Evolutionary conservation across 2,329 filamentous ascomycete species (phyloP), one percentile per base, ranked within the genome.

Genomic region (Camptophora hylomeconis): DNA sequence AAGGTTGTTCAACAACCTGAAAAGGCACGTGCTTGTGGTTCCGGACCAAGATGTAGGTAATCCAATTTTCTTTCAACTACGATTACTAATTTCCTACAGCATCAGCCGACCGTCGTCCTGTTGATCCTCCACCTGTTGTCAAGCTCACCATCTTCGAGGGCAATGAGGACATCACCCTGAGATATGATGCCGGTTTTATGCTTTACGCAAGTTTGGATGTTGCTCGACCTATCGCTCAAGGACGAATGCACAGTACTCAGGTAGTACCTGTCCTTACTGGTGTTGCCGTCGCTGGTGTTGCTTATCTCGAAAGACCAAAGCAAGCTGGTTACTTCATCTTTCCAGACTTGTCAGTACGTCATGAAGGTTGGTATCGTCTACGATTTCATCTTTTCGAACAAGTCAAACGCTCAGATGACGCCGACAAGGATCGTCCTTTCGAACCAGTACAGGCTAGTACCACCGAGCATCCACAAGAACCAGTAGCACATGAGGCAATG

Each of bases 171-270:
- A 72, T 84, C 47, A 95, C 89, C 2, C 92, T 92, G 47, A 70
- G 74, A 35, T 92, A 94, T 63, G 87, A 92, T 50, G 86, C 86
- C 50, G 93, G 92, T 57, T 95, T 95, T 69, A 95, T 98, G 59
- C 75, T 95, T 21, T 95, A 83, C 47, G 82, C 86, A 28, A 94
- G 84, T 5, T 67, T 98, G 35, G 84, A 94, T 50, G 75, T 82
- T 45, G 80, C 83, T 16, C 80, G 86, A 20, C 72, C 75, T 17
- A 79, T 94, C 35, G 83, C 83, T 11, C 78, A 83, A 35, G 80
- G 80, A 28, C 79, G 84, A 41, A 72, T 81, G 24, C 72, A 74
- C 44, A 66, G 67, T 8, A 70, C 78, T 7, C 71, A 73, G 27
- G 76, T 74, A 33, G 75, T 78, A 23, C 80, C 89, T 0, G 86